Percentiles rank a stretch among this genome's conserved stretches.
Conservation (phyloP, 192 early-diverging fungal genomes). For the Funneliformis mosseae region DNA sequence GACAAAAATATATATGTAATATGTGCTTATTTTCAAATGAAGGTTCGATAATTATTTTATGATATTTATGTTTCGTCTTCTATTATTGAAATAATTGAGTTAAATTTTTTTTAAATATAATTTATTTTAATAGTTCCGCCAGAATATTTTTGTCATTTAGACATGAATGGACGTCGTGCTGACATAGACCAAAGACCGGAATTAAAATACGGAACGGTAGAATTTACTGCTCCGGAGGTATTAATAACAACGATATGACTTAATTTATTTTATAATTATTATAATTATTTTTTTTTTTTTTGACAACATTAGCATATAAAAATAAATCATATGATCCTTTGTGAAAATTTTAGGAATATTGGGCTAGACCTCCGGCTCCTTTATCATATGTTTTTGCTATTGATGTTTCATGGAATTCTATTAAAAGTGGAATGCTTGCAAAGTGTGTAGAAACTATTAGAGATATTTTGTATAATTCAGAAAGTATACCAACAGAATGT, state of each 20-base stretch:
- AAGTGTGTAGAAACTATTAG: constrained; percentile 68
- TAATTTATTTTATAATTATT: too few species aligned
- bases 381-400: constrained; percentile 88
- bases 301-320: background rate
- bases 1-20: constrained; percentile 92
- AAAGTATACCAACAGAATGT: constrained; percentile 42
- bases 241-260: background rate
- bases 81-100: too few species aligned
- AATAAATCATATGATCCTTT: background rate
- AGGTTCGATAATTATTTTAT: constrained; percentile 42
- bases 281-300: too few species aligned
- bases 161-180: constrained; percentile 86
- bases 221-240: constrained; percentile 81
- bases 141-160: constrained; percentile 92
- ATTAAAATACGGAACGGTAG: constrained; percentile 84
- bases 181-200: constrained; percentile 88
- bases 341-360: constrained; percentile 60
- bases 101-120: background rate
- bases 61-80: background rate
- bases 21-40: constrained; percentile 88
- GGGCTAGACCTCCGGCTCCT: constrained; percentile 66
- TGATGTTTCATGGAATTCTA: constrained; percentile 88
- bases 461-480: constrained; percentile 62
- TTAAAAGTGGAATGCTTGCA: constrained; percentile 82
- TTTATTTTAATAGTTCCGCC: constrained; percentile 60